Evolutionary conservation across 2,329 filamentous ascomycete species (phyloP).

Genomic region (Hymenoscyphus scutula): DNA sequence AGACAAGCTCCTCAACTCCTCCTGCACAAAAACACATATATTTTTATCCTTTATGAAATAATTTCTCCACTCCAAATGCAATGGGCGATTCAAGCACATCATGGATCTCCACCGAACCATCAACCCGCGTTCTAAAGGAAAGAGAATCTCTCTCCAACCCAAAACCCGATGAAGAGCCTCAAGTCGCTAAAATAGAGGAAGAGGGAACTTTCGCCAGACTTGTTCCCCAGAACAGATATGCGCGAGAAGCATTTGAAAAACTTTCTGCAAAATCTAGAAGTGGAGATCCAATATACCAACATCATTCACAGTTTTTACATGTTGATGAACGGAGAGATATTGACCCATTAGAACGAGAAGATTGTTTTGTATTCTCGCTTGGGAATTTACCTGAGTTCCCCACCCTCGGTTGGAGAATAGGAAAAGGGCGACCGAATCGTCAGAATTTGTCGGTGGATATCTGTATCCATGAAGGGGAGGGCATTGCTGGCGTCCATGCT

Average conservation of each 20-base stretch:
- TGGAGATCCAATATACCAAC: slow-evolving; percentile 7
- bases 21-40: neutral
- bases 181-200: neutral
- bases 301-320: slow-evolving; percentile 18
- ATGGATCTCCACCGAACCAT: slow-evolving; percentile 23
- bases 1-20: neutral
- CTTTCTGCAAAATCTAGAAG: slow-evolving; percentile 1
- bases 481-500: slow-evolving; percentile 22
- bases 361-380: slow-evolving; percentile 18
- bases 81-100: slow-evolving; percentile 17
- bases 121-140: slow-evolving; percentile 16
- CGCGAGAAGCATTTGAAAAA: slow-evolving; percentile 17
- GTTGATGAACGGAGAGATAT: slow-evolving; percentile 14
- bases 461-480: slow-evolving; percentile 20
- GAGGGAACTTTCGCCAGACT: slow-evolving; percentile 21
- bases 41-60: neutral
- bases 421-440: slow-evolving; percentile 18
- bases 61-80: neutral
- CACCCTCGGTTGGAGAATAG: slow-evolving; percentile 25
- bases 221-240: slow-evolving; percentile 18
- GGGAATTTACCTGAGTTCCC: slow-evolving; percentile 20
- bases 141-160: slow-evolving; percentile 9
- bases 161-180: neutral
- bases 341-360: slow-evolving; percentile 12
- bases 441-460: slow-evolving; percentile 24